Conservation (phyloP, 2,329 filamentous ascomycete species). For the Colletotrichum shisoi region DNA sequence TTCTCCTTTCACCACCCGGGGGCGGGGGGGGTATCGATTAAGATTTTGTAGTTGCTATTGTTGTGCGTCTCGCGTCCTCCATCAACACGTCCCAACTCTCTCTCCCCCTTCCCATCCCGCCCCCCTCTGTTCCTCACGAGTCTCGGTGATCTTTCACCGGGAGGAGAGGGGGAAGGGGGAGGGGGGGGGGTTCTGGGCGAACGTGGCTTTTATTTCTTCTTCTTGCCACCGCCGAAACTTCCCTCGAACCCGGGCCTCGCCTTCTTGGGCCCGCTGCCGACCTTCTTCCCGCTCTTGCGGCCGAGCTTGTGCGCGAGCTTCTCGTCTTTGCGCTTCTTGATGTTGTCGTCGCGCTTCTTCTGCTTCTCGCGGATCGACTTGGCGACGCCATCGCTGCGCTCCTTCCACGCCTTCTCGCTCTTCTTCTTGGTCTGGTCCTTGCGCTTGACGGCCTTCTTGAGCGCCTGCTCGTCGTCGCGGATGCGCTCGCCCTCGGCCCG, state of each 20-base stretch:
- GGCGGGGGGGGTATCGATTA: constrained; percentile 33
- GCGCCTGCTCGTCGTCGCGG: constrained; percentile 80
- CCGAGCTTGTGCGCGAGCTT: constrained; percentile 68
- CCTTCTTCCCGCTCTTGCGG: constrained; percentile 61
- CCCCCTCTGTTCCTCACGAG: not conserved
- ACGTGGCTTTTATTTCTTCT: constrained; percentile 45
- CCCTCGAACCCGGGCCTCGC: constrained; percentile 75
- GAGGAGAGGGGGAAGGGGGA: too few species aligned
- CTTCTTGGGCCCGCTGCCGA: constrained; percentile 55
- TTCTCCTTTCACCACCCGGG: not conserved
- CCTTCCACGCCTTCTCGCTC: constrained; percentile 87
- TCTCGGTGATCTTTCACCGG: too few species aligned
- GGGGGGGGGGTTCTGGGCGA: too few species aligned
- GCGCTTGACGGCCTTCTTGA: constrained; percentile 95
- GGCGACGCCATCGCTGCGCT: constrained; percentile 74
- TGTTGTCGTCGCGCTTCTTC: constrained; percentile 81
- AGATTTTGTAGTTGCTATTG: constrained; percentile 5
- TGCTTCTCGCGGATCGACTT: constrained; percentile 81
- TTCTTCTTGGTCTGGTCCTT: constrained; percentile 90
- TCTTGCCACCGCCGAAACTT: constrained; percentile 65
- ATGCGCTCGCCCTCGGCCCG: constrained; percentile 89
- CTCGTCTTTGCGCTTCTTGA: constrained; percentile 76
- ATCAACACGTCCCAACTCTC: not conserved
- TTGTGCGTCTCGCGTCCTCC: not conserved
- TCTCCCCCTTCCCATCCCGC: too few species aligned